Percentiles rank a stretch among this genome's conserved stretches.
phyloP scores from a whole-genome alignment of 2,329 filamentous ascomycete genomes.

The Teratosphaeria zuluensis region DNA sequence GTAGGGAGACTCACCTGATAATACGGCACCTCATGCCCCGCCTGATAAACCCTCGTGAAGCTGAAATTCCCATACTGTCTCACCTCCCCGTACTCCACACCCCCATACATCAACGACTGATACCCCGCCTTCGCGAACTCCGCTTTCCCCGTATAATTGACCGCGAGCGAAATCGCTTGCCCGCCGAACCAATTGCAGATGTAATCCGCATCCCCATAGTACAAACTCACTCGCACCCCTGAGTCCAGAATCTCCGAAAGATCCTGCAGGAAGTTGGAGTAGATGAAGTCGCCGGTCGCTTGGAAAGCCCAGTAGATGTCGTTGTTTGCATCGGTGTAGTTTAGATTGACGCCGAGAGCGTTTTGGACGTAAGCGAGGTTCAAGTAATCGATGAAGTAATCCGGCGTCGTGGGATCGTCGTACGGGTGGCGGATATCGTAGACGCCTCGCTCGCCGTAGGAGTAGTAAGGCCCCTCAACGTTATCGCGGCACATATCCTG shows the following conservation, averaged over 20 bases:
- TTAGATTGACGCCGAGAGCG: constrained; percentile 13
- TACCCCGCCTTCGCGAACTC: constrained; percentile 20
- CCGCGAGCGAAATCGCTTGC: constrained; percentile 25
- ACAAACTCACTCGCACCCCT: constrained; percentile 27
- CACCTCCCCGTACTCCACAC: constrained; percentile 31
- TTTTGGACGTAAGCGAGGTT: constrained; percentile 45
- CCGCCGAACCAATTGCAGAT: constrained; percentile 33
- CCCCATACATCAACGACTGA: constrained; percentile 28
- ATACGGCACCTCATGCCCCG: constrained; percentile 27
- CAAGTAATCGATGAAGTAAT: constrained; percentile 54
- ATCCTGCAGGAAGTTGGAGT: constrained; percentile 44
- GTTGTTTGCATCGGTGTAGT: constrained; percentile 3
- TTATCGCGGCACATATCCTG: constrained; percentile 46
- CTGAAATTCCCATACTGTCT: constrained; percentile 10
- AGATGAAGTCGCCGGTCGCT: constrained; percentile 51
- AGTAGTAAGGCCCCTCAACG: constrained; percentile 49
- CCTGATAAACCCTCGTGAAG: constrained; percentile 23
- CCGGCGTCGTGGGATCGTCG: constrained; percentile 52
- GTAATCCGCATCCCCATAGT: constrained; percentile 15
- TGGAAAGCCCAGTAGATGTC: constrained; percentile 8
- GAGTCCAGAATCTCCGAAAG: constrained; percentile 31
- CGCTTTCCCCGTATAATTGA: constrained; percentile 26
- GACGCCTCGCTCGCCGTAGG: constrained; percentile 42
- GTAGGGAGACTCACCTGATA: constrained; percentile 1
- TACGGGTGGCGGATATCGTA: constrained; percentile 52